Base-by-base conservation (phyloP, 805 yeast genomes). In the Ogataea angusta region DNA sequence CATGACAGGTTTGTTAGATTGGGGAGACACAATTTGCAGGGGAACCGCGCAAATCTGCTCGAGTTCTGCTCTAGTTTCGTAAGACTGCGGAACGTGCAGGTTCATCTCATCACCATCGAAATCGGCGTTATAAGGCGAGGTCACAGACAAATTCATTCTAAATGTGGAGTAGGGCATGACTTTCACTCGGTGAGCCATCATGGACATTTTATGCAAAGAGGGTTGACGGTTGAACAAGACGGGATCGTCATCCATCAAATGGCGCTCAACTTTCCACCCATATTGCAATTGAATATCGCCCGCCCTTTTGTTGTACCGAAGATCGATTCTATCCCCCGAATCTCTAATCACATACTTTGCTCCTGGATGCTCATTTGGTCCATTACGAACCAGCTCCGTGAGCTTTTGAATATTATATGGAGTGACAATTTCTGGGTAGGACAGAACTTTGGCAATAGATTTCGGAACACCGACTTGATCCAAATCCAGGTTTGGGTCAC, bases 31-130 rank as follows among this genome's bases (percentile, higher is more conserved):
- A 73, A 93, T 93, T 67, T 93, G 99, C 42, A 90, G 73, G 7
- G 99, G 99, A 38, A 93, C 99, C 4, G 97, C 95, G 69, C 97
- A 89, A 56, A 93, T 78, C 63, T 91, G 93, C 23, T 91, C 83
- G 50, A 93, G 72, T 66, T 93, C 99, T 1, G 99, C 96, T 61
- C 98, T 79, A 0, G 99, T 90, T 65, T 93, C 99, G 50, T 90
- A 96, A 7, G 96, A 85, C 64, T 93, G 99, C 3, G 99, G 99
- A 53, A 91, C 99, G 60, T 93, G 99, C 70, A 93, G 83, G 68
- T 93, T 93, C 99, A 93, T 93, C 70, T 93, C 99, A 68, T 93
- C 99, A 75, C 99, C 99, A 72, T 93, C 99, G 73, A 93, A 93
- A 83, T 93, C 99, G 33, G 99, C 99, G 69, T 93, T 93, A 67